A percentile compares a stretch with the other conserved stretches of the same genome.
phyloP scores from a whole-genome alignment of 2,329 filamentous ascomycete species.

The Mollisiaceae sp. region DNA sequence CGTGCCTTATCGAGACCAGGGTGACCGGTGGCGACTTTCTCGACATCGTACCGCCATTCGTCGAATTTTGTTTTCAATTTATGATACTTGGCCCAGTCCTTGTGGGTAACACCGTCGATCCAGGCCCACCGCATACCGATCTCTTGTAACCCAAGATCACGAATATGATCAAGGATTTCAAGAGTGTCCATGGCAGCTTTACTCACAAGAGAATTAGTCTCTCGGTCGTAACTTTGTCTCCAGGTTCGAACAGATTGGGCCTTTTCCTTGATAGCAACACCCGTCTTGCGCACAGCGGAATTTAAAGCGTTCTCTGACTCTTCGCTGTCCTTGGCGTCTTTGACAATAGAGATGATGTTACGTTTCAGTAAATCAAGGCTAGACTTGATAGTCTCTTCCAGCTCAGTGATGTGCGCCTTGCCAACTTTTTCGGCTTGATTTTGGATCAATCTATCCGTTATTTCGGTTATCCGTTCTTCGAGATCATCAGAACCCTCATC shows the following conservation, averaged over 20 bases:
- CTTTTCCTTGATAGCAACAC: constrained; percentile 64
- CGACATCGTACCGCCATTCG: constrained; percentile 84
- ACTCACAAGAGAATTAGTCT: constrained; percentile 60
- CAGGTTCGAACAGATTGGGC: constrained; percentile 69
- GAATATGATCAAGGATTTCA: constrained; percentile 70
- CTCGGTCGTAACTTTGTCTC: constrained; percentile 62
- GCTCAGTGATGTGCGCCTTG: constrained; percentile 66
- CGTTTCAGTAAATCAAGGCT: constrained; percentile 70
- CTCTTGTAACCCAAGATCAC: constrained; percentile 72
- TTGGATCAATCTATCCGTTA: constrained; percentile 72
- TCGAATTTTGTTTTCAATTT: constrained; percentile 81
- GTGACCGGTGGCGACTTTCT: constrained; percentile 75
- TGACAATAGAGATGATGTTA: constrained; percentile 68
- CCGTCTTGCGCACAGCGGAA: constrained; percentile 60
- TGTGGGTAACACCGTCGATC: constrained; percentile 94
- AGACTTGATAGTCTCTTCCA: constrained; percentile 69
- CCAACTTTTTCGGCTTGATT: constrained; percentile 70
- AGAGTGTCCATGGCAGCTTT: constrained; percentile 67
- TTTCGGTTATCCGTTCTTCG: constrained; percentile 66
- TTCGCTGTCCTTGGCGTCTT: constrained; percentile 58
- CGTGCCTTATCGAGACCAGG: constrained; percentile 72
- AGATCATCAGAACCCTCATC: constrained; percentile 80
- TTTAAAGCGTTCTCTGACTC: constrained; percentile 57
- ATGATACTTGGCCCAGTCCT: constrained; percentile 96
- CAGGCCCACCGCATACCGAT: constrained; percentile 85